Base-by-base conservation (phyloP, 108 stramenopile genomes). In the Pseudonitzschia delicatissima region DNA sequence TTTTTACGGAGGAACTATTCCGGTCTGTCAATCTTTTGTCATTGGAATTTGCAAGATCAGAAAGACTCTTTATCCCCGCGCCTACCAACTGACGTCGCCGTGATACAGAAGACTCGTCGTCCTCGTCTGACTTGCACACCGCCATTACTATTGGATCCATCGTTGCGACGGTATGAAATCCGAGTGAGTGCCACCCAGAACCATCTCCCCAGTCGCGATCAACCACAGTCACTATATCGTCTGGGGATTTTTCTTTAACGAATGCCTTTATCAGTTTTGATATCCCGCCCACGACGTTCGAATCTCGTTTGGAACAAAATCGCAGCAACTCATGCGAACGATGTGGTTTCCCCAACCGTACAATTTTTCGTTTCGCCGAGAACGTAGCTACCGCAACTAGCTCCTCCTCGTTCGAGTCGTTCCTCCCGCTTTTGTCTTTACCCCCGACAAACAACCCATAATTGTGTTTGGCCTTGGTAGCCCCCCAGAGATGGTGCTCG, bases 161-260 rank as follows among this genome's bases (percentile, higher is more conserved):
- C 0, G 62, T 53, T 4, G 70, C 66, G 36, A 85, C 76, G n/a
- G 60, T 50, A 9, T 78, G 31, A 76, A 90, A 90, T 21, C 83
- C 83, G 4, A 81, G 40, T 0, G 51, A 26, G 44, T 81, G 48
- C 71, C 82, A 82, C 52, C 83, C 80, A 3, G 69, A 52, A 34
- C 68, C 80, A 35, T 52, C 47, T 17, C 85, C 85, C 75, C 86
- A 90, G 65, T 90, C 88, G n/a, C 88, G 74, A 77, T 90, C 88
- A 28, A 89, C 64, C 25, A 79, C 73, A 5, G 88, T 90, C 25
- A 90, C 82, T 26, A 90, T 73, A 53, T 90, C 88, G 45, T 76
- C 53, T n/a, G 68, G 69, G 15, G 20, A 18, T 9, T 68, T 25
- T 27, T 86, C 79, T 26, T 44, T 69, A 5, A 68, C 57, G 47